phyloP scores from a whole-genome alignment of 2,329 filamentous ascomycete genomes.

The Elsinoe fawcettii region DNA sequence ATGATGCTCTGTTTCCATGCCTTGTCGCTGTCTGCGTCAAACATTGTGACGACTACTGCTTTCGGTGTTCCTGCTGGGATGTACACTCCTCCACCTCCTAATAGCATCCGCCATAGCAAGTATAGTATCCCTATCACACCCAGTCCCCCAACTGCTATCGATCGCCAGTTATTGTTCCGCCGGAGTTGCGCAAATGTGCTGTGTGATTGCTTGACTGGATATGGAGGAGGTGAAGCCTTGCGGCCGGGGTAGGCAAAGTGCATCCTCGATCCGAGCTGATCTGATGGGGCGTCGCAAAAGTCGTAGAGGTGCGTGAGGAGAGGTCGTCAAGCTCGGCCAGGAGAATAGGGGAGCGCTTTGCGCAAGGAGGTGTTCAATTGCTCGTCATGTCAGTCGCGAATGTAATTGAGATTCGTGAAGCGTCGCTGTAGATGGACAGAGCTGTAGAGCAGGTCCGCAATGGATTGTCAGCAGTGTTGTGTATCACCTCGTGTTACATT shows the following conservation, averaged over 20 bases:
- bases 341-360: conserved; percentile 2
- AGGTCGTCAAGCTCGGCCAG: not conserved
- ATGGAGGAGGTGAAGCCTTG: conserved; percentile 70
- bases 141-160: conserved; percentile 48
- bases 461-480: not conserved
- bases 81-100: not conserved
- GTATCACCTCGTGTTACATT: not conserved
- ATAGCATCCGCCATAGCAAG: conserved; percentile 44
- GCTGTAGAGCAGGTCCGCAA: not conserved
- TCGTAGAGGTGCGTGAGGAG: not conserved
- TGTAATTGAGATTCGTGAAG: not conserved
- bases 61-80: conserved; percentile 41
- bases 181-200: conserved; percentile 39
- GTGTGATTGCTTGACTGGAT: conserved; percentile 51
- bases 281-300: not conserved
- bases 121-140: conserved; percentile 54
- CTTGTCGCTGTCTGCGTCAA: conserved; percentile 61
- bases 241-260: conserved; percentile 82
- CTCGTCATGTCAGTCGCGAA: not conserved
- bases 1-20: conserved; percentile 66
- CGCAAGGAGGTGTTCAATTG: conserved; percentile 7
- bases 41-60: conserved; percentile 74
- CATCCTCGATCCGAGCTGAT: conserved; percentile 49
- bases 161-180: conserved; percentile 28
- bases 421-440: not conserved